Evolutionary conservation across 176 grass and related monocot genomes (phyloP).

Genomic region (Otatea glauca): DNA sequence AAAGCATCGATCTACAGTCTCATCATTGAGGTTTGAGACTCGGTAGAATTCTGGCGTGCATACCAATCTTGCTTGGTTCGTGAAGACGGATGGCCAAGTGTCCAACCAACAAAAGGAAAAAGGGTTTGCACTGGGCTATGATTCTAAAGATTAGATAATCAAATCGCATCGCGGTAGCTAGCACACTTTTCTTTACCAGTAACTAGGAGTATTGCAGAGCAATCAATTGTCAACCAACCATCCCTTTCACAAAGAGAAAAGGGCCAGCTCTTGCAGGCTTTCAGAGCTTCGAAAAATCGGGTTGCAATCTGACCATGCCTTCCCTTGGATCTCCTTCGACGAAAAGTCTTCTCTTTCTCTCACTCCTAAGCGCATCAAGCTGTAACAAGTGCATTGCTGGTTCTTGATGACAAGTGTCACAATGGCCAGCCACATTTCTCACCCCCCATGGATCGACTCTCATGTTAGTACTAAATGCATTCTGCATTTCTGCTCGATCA

Average conservation of each 20-base stretch:
- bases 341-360: background rate
- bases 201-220: too few relatives aligned
- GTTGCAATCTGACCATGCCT: too few relatives aligned
- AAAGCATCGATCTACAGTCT: background rate
- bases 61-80: background rate
- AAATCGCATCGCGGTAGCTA: too few relatives aligned
- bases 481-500: background rate
- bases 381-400: background rate
- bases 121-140: background rate
- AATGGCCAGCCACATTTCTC: background rate
- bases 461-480: too few relatives aligned
- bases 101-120: background rate
- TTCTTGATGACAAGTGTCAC: background rate
- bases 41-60: background rate
- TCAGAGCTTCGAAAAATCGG: background rate
- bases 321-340: slow-evolving; percentile 1
- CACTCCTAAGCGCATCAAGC: background rate
- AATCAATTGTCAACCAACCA: too few relatives aligned
- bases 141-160: background rate
- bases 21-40: background rate
- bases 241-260: too few relatives aligned
- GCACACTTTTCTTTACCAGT: too few relatives aligned
- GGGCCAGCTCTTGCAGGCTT: background rate
- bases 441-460: too few relatives aligned
- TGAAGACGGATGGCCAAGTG: background rate